Evolutionary conservation across 768 basidiomycete genomes (phyloP).

Genomic region (Boletales sp.): DNA sequence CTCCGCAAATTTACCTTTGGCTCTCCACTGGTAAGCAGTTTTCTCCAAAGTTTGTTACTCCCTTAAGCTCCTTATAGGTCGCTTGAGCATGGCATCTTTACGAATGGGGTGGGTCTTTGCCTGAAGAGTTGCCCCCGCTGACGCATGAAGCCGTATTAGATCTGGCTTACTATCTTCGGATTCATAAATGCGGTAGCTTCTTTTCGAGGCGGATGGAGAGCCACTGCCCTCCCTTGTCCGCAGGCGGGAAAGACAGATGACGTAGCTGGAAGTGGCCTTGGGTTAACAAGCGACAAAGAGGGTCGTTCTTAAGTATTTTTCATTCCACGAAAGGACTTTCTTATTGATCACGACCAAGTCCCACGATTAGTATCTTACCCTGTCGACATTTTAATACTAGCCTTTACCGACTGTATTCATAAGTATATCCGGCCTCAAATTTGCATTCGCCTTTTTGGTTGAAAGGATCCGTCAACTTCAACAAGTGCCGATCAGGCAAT

Average conservation of each 20-base stretch:
- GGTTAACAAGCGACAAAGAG: slow-evolving; percentile 10
- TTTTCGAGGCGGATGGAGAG: slow-evolving; percentile 70
- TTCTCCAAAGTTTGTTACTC: not conserved
- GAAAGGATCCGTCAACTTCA: too few species aligned
- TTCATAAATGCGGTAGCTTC: slow-evolving; percentile 53
- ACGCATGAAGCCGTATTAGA: slow-evolving; percentile 23
- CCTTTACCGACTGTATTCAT: too few species aligned
- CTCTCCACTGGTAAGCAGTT: slow-evolving; percentile 71
- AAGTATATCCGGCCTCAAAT: too few species aligned
- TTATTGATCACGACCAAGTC: too few species aligned
- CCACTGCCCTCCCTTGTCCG: slow-evolving; percentile 41
- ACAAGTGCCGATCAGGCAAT: too few species aligned
- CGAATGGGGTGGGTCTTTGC: slow-evolving; percentile 50
- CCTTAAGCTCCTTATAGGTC: slow-evolving; percentile 47
- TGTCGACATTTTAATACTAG: too few species aligned
- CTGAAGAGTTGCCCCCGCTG: not conserved
- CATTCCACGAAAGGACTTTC: not conserved
- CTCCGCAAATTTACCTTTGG: slow-evolving; percentile 73
- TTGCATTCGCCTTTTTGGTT: too few species aligned
- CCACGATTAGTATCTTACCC: too few species aligned
- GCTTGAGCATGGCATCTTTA: slow-evolving; percentile 59
- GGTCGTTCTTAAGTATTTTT: slow-evolving; percentile 7
- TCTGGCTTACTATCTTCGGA: slow-evolving; percentile 39
- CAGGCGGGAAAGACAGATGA: slow-evolving; percentile 1
- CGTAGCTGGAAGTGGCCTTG: not conserved